Evolutionary conservation across 2,329 filamentous ascomycete genomes (phyloP), one percentile per base, ranked within the genome.

Genomic region (Aspergillus amoenus): DNA sequence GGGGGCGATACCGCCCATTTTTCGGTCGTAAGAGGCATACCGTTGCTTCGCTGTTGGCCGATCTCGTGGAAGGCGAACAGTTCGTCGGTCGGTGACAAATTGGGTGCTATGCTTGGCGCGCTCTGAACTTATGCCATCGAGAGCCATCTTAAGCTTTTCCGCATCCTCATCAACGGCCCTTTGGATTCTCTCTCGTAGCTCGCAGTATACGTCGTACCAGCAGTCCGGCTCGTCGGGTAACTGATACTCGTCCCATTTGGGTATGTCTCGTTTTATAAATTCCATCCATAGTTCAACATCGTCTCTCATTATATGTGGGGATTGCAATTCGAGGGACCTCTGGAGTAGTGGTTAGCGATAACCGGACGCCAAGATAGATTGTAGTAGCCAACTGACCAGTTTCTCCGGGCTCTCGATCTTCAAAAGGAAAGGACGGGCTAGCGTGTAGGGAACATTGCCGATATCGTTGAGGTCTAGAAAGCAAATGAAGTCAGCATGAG

Each of bases 121-220:
- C 59, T 84, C 77, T 57, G 84, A 76, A 65, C 82, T 80, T 60
- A 88, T 79, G 13, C 80, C 83, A 13, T 81, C 79, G 45, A 88
- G 76, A 42, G 83, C 81, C 46, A 78, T 79, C 65, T 79, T 82
- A 55, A 91, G 77, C 52, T 78, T 79, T 58, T 80, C 81, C 57
- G 84, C 81, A 62, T 88, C 86, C 21, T 79, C 78, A 4, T 79
- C 78, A 7, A 88, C 79, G 52, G 84, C 79, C 51, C 80, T 76
- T 34, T 84, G 78, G 39, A 86, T 82, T 60, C 87, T 79, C 42
- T 78, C 79, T 62, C 84, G 81, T 68, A 93, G 87, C 61, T 86
- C 85, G 62, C 82, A 78, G 76, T 95, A 97, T 13, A 95, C 81
- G 55, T 88, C 85, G 70, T 88, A 85, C 92, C 92, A 97, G 58